These are phyloP conservation scores for Harringtonia lauricola DNA, from an alignment of 2,329 filamentous ascomycete species.

Conservation along the genomic window DNA sequence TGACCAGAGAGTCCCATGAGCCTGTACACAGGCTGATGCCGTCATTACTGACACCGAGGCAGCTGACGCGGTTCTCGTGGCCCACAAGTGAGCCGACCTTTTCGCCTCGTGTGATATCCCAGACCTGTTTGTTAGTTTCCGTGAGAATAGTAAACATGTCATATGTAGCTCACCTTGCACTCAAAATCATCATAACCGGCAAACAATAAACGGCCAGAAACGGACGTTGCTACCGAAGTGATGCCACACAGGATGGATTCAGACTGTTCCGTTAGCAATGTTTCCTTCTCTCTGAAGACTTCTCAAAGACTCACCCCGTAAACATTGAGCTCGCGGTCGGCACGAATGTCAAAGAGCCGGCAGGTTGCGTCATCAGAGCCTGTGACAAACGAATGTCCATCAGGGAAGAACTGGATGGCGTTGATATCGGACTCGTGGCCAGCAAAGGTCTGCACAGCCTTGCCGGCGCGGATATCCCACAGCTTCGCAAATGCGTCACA, in stretches of 20 bases:
- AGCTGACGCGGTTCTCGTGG: conserved; percentile 98
- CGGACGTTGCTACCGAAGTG: conserved; percentile 94
- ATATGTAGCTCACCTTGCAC: conserved; percentile 70
- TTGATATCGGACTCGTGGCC: conserved; percentile 99
- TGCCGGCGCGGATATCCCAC: conserved; percentile 97
- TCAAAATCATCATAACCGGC: conserved; percentile 98
- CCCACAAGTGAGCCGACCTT: conserved; percentile 94
- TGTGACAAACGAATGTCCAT: conserved; percentile 95
- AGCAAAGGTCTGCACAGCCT: conserved; percentile 96
- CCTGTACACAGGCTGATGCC: conserved; percentile 98
- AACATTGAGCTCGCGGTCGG: conserved; percentile 67
- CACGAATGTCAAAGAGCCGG: conserved; percentile 93
- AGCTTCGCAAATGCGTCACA: conserved; percentile 98
- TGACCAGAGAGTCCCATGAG: conserved; percentile 97
- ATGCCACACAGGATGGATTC: conserved; percentile 97
- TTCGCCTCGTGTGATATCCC: conserved; percentile 93
- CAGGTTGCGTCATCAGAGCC: conserved; percentile 97
- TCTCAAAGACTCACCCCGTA: conserved; percentile 44
- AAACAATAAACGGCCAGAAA: conserved; percentile 89
- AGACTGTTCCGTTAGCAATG: conserved; percentile 46
- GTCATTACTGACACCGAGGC: conserved; percentile 95
- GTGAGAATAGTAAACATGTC: background rate
- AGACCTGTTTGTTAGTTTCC: conserved; percentile 51
- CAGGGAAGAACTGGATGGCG: conserved; percentile 98
- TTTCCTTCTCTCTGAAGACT: too few species aligned